Evolutionary conservation across 2,329 filamentous ascomycete genomes (phyloP), one percentile per base, ranked within the genome.

Genomic region (Colletotrichum australisinense): DNA sequence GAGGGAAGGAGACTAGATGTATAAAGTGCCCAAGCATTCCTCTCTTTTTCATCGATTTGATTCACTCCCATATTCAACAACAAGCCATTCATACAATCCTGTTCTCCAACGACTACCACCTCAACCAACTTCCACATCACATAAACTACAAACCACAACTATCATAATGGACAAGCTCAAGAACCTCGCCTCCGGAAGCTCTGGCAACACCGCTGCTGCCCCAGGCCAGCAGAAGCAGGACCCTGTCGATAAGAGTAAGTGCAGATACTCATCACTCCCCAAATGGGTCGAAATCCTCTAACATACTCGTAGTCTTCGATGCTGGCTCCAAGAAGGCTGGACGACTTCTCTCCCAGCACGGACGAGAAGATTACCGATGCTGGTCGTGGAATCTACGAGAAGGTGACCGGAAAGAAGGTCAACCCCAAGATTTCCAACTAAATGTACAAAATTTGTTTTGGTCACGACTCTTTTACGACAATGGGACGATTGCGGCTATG

Each of bases 311-410:
- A 84, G 83, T 77, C 32, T 80, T 83, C 52, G 76, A 73, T 58
- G 75, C 77, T 63, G 77, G 46, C 28, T 73, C 79, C 75, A 79
- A 82, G 71, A 83, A 84, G 78, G 76, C 78, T 1, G 83, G 83
- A 66, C 68, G 79, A 82, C 78, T 67, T 84, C 22, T 74, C 79
- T 73, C 77, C 75, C 58, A 72, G 78, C 16, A 82, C 80, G 22
- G 78, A 82, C 46, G 83, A 84, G 78, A 84, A 84, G 81, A 80
- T 83, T 32, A 83, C 81, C 63, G 83, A 84, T 63, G 77, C 75
- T n/a, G 79, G 76, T 7, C 83, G 83, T 57, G 49, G 22, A 42
- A 69, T 77, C 26, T 84, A 80, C 22, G 83, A 84, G 75, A 84
- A 83, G 78, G 49, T 71, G 3, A 78, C 83, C 63, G 83, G 83